Percentiles rank a stretch among this genome's conserved stretches.
Evolutionary conservation across 2,329 filamentous ascomycete genomes (phyloP).

Genomic region (Penicillium sp.): DNA sequence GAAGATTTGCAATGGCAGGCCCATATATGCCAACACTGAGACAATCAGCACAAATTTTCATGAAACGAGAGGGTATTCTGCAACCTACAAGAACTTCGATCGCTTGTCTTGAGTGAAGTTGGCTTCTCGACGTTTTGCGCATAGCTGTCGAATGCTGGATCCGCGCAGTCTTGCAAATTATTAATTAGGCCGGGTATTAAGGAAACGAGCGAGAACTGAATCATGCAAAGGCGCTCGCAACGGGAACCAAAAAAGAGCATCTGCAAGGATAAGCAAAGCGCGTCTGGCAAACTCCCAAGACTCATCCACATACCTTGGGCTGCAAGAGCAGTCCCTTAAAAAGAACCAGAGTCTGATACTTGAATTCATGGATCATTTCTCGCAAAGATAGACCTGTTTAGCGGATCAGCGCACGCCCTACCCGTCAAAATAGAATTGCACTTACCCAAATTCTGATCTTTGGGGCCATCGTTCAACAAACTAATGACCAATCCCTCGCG

Average conservation of each 20-base stretch:
- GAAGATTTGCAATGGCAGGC: conserved; percentile 89
- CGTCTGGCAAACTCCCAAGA: neutral
- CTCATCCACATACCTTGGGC: conserved; percentile 66
- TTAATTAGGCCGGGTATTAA: conserved; percentile 89
- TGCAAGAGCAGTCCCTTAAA: conserved; percentile 92
- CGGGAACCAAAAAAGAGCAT: conserved; percentile 99
- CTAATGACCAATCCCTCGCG: conserved; percentile 74
- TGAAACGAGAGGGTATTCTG: neutral
- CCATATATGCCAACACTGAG: conserved; percentile 83
- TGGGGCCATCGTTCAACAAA: conserved; percentile 62
- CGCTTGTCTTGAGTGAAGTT: conserved; percentile 84
- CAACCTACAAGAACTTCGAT: conserved; percentile 68
- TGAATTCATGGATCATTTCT: conserved; percentile 91
- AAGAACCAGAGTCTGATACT: conserved; percentile 87
- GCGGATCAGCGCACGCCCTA: conserved; percentile 12
- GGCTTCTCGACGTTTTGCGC: conserved; percentile 71
- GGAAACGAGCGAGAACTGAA: conserved; percentile 94
- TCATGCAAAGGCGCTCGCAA: conserved; percentile 94
- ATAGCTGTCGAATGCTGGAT: conserved; percentile 84
- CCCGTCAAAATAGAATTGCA: neutral
- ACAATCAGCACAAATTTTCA: conserved; percentile 21
- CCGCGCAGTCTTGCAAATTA: conserved; percentile 89
- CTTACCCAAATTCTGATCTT: conserved; percentile 83
- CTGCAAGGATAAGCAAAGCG: conserved; percentile 47
- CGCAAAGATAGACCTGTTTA: conserved; percentile 65